Evolutionary conservation across 257 asterid genomes (phyloP).

Genomic region (Lycium barbarum): DNA sequence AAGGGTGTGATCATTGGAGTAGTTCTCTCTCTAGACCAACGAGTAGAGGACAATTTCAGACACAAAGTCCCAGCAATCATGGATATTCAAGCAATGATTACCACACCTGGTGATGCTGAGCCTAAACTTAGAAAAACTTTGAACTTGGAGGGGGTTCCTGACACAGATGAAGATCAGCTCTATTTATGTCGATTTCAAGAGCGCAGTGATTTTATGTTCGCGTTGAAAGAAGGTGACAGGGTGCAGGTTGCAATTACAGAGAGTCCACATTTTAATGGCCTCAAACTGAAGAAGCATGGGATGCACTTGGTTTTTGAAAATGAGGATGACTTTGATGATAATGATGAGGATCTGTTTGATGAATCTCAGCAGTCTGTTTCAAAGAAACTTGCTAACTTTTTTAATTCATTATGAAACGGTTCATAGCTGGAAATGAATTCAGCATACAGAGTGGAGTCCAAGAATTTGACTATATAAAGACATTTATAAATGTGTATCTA

Average conservation of each 20-base stretch:
- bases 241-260: slow-evolving; percentile 33
- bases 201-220: slow-evolving; percentile 21
- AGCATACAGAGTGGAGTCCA: not conserved
- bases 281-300: slow-evolving; percentile 42
- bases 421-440: not conserved
- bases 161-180: slow-evolving; percentile 45
- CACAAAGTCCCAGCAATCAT: slow-evolving; percentile 34
- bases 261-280: slow-evolving; percentile 29
- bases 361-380: slow-evolving; percentile 37
- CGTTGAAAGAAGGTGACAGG: slow-evolving; percentile 40
- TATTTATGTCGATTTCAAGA: slow-evolving; percentile 41
- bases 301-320: slow-evolving; percentile 40
- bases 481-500: not conserved
- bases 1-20: slow-evolving; percentile 38
- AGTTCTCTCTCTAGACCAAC: slow-evolving; percentile 39
- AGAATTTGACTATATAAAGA: not conserved
- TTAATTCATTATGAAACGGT: slow-evolving; percentile 8
- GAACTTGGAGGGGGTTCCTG: slow-evolving; percentile 34
- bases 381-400: slow-evolving; percentile 33
- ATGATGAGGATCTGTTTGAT: slow-evolving; percentile 36
- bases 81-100: slow-evolving; percentile 37
- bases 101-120: slow-evolving; percentile 29
- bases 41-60: slow-evolving; percentile 33
- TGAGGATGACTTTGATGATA: slow-evolving; percentile 46
- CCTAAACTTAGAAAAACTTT: slow-evolving; percentile 4